A percentile compares a stretch with the other conserved stretches of the same genome.
phyloP scores from a whole-genome alignment of 2,329 filamentous ascomycete genomes.

The Huntiella savannae region DNA sequence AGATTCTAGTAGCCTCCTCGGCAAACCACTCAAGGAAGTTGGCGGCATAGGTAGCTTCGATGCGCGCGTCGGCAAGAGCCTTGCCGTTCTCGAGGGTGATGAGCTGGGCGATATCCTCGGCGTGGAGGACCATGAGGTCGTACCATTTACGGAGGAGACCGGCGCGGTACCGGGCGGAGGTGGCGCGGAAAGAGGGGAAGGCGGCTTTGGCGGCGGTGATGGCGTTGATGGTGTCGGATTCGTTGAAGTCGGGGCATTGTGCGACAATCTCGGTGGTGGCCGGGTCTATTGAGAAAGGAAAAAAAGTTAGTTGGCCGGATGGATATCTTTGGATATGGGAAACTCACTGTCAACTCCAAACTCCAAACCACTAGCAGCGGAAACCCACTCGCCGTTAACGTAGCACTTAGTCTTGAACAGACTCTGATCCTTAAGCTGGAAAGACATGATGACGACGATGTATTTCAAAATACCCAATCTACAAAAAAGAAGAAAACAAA shows the following conservation, averaged over 20 bases:
- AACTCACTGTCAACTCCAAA: slow-evolving; percentile 47
- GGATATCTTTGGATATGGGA: not conserved
- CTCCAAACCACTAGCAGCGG: slow-evolving; percentile 49
- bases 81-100: slow-evolving; percentile 59
- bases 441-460: not conserved
- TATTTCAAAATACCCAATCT: not conserved
- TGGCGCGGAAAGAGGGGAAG: slow-evolving; percentile 39
- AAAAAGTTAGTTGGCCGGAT: not conserved
- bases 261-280: slow-evolving; percentile 49
- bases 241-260: slow-evolving; percentile 53
- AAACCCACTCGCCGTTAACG: slow-evolving; percentile 61
- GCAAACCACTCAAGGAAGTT: slow-evolving; percentile 46
- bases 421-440: slow-evolving; percentile 40
- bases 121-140: slow-evolving; percentile 45
- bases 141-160: slow-evolving; percentile 45
- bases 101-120: slow-evolving; percentile 45
- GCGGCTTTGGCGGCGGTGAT: slow-evolving; percentile 51
- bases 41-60: slow-evolving; percentile 38
- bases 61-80: slow-evolving; percentile 39
- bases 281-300: slow-evolving; percentile 35
- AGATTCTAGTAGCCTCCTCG: slow-evolving; percentile 39
- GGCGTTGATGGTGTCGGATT: slow-evolving; percentile 46
- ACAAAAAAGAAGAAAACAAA: not conserved
- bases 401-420: slow-evolving; percentile 53
- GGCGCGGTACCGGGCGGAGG: slow-evolving; percentile 38